Conservation (phyloP, 2,329 filamentous ascomycete genomes). For the Didymella glomerata region DNA sequence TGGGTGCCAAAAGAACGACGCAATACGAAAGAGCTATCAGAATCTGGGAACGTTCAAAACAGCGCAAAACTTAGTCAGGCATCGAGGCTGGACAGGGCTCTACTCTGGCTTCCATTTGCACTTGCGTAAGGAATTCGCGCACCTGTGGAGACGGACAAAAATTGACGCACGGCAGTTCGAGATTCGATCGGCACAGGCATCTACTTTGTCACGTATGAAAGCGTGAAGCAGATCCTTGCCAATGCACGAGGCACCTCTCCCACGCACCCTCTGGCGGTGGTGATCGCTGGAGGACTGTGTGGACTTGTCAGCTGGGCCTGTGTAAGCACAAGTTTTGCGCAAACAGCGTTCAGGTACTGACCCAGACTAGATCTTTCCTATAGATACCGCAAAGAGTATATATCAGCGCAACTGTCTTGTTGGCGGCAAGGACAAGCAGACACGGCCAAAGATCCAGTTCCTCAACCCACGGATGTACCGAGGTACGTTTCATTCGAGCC, state of each 20-base stretch:
- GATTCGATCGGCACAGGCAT: constrained; percentile 85
- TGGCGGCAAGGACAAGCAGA: constrained; percentile 66
- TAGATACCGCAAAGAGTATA: constrained; percentile 84
- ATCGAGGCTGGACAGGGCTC: constrained; percentile 75
- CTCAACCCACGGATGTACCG: constrained; percentile 82
- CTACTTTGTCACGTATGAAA: constrained; percentile 91
- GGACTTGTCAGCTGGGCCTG: constrained; percentile 85
- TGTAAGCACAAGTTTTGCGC: constrained; percentile 60
- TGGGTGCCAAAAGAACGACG: constrained; percentile 47
- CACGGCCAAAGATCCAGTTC: constrained; percentile 75
- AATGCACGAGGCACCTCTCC: constrained; percentile 76
- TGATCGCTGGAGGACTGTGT: constrained; percentile 80
- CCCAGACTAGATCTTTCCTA: constrained; percentile 60
- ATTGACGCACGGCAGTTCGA: constrained; percentile 65
- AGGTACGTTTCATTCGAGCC: constrained; percentile 56
- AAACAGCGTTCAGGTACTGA: constrained; percentile 12
- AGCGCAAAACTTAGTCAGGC: constrained; percentile 77
- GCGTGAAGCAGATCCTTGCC: constrained; percentile 80
- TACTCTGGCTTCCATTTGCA: constrained; percentile 85
- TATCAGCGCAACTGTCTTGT: constrained; percentile 84
- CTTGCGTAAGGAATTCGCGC: constrained; percentile 65
- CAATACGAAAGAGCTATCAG: constrained; percentile 67
- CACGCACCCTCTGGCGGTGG: constrained; percentile 81
- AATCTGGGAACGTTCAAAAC: constrained; percentile 81
- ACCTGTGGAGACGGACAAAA: background rate